Evolutionary conservation across 805 yeast species (phyloP).

Genomic region (Teunomyces atbi): DNA sequence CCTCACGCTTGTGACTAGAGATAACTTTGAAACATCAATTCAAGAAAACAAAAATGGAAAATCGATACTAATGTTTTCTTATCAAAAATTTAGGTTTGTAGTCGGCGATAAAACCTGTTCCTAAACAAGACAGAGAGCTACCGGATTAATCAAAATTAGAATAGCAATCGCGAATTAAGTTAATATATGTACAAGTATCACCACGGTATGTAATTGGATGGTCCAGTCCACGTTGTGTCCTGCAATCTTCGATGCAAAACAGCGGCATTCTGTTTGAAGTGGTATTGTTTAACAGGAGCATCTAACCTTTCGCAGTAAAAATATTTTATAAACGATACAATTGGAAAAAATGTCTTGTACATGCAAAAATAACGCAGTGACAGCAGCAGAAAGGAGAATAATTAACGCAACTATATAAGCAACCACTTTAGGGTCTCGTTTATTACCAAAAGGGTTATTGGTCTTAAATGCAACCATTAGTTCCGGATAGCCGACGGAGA

Average conservation of each 20-base stretch:
- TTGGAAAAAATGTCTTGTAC: neutral
- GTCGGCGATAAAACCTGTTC: too few species aligned
- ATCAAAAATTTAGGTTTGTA: too few species aligned
- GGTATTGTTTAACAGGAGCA: neutral
- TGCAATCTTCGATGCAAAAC: neutral
- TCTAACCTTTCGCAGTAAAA: neutral
- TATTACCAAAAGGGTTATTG: too few species aligned
- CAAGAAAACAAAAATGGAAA: too few species aligned
- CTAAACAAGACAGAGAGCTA: too few species aligned
- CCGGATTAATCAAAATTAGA: too few species aligned
- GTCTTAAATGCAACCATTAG: too few species aligned
- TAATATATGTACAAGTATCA: too few species aligned
- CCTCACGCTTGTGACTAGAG: conserved; percentile 14
- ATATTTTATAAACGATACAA: neutral
- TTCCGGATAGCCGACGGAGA: neutral
- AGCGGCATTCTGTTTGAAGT: neutral
- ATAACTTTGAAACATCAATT: too few species aligned
- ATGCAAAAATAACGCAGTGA: neutral
- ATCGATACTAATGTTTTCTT: too few species aligned
- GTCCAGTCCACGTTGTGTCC: neutral
- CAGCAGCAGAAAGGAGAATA: neutral
- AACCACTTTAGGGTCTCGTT: too few species aligned
- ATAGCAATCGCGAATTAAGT: too few species aligned
- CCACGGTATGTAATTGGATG: neutral
- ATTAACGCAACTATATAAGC: neutral